Evolutionary conservation across 345 rosid genomes (phyloP).

Genomic region (Crucihimalaya himalaica): DNA sequence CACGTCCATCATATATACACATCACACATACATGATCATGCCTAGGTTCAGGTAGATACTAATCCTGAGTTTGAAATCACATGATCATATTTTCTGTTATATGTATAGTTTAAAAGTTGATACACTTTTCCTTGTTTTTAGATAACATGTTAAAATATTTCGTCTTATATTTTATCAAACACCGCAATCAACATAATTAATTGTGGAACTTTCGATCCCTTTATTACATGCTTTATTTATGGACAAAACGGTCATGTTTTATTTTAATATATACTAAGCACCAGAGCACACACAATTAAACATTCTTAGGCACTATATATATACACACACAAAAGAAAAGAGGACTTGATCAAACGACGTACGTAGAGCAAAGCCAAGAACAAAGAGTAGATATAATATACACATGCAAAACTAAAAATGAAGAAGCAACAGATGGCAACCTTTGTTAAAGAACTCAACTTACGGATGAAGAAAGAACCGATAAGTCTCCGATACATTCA

Average conservation of each 20-base stretch:
- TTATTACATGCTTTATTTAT: neutral
- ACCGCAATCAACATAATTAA: neutral
- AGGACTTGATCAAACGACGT: neutral
- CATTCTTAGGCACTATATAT: neutral
- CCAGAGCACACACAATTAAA: neutral
- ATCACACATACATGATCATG: neutral
- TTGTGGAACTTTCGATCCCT: conserved; percentile 1
- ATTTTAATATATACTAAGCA: neutral
- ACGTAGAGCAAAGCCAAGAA: neutral
- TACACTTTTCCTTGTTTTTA: neutral
- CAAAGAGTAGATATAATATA: neutral
- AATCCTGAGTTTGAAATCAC: neutral
- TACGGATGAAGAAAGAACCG: conserved; percentile 27
- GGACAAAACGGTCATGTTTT: conserved; percentile 11
- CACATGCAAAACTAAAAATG: neutral
- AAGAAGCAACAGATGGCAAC: conserved; percentile 27
- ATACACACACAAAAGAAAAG: neutral
- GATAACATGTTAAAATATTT: neutral
- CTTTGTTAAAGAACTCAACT: conserved; percentile 30
- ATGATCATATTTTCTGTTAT: neutral
- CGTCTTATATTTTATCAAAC: neutral
- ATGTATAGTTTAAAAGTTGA: neutral
- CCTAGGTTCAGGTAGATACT: neutral
- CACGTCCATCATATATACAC: conserved; percentile 5
- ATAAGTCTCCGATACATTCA: conserved; percentile 28